phyloP scores from a whole-genome alignment of 306 rosid genomes.

The Prunus mira region DNA sequence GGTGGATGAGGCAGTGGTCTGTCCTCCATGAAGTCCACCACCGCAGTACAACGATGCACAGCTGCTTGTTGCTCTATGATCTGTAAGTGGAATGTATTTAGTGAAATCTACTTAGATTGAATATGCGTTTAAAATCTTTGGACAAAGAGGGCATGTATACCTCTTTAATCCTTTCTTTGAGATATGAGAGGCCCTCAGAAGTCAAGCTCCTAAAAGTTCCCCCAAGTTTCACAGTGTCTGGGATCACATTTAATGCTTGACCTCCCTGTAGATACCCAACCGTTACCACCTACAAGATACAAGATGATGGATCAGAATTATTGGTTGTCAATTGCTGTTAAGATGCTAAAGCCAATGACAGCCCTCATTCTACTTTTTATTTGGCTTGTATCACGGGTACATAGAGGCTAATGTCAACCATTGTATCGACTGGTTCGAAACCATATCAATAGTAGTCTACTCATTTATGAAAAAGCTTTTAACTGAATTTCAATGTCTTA shows the following conservation, averaged over 20 bases:
- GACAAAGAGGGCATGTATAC: background rate
- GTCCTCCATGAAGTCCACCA: slow-evolving; percentile 51
- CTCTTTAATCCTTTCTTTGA: slow-evolving; percentile 43
- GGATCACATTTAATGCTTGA: slow-evolving; percentile 31
- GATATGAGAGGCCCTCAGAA: slow-evolving; percentile 33
- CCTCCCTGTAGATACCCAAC: slow-evolving; percentile 38
- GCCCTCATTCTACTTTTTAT: background rate
- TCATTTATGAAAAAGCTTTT: background rate
- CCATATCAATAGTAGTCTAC: background rate
- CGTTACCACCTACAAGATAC: slow-evolving; percentile 36
- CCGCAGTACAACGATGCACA: slow-evolving; percentile 35
- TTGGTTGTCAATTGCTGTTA: background rate
- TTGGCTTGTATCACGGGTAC: background rate
- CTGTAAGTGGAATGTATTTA: slow-evolving; percentile 13
- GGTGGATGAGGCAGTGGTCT: slow-evolving; percentile 36
- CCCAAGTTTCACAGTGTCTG: slow-evolving; percentile 28
- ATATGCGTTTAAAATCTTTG: background rate
- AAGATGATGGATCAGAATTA: background rate
- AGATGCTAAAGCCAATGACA: background rate
- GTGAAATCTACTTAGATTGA: background rate
- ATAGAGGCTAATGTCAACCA: background rate
- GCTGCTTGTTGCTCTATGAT: slow-evolving; percentile 38
- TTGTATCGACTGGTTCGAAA: background rate
- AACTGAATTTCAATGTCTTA: background rate
- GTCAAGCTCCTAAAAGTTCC: slow-evolving; percentile 44